Base-by-base conservation (phyloP, 768 basidiomycete genomes). In the Brasilioporus rufonigricans region DNA sequence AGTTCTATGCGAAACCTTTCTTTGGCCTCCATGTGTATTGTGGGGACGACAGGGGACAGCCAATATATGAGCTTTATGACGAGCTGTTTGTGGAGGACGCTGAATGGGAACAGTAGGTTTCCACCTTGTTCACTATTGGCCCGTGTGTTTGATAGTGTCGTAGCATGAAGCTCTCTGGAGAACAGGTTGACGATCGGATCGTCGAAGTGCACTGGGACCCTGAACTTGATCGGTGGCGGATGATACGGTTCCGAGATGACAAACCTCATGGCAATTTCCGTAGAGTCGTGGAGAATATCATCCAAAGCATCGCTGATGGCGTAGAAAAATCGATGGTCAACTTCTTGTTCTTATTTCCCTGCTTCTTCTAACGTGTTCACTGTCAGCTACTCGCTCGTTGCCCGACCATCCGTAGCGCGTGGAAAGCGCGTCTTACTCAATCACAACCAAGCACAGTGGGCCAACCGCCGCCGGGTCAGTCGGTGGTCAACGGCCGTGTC, bases 171-270 rank as follows among this genome's bases (percentile, higher is more conserved):
- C 71, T 74, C 5, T 81, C 84, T 2, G 85, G 87, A 8, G 89
- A 95, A 65, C 96, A 98, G 69, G 75, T 87, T 58, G 96, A 99
- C 65, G 95, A 98, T 70, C 83, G 96, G 12, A 82, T 98, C 36
- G 87, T 98, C 19, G 97, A 99, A 70, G 94, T 96, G 18, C 84
- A 86, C 59, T 98, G 97, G 96, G 89, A 96, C 61, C 55, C 79
- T 8, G 67, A 60, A n/a, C 62, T 74, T 24, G 78, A 79, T 29
- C 75, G 77, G 44, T 98, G 95, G 94, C 84, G 84, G 53, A 85
- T 93, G 82, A 86, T 98, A 84, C 84, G 97, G 44, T 95, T 96
- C 68, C 74, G 97, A 63, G 86, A 96, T 63, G 97, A 99, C 71
- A 99, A 99, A 70, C 88, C 84, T 4, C 74, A 95, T 59, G 97